A percentile compares a stretch with the other conserved stretches of the same genome.
Conservation (phyloP, 345 rosid species). For the Acer yangbiense region DNA sequence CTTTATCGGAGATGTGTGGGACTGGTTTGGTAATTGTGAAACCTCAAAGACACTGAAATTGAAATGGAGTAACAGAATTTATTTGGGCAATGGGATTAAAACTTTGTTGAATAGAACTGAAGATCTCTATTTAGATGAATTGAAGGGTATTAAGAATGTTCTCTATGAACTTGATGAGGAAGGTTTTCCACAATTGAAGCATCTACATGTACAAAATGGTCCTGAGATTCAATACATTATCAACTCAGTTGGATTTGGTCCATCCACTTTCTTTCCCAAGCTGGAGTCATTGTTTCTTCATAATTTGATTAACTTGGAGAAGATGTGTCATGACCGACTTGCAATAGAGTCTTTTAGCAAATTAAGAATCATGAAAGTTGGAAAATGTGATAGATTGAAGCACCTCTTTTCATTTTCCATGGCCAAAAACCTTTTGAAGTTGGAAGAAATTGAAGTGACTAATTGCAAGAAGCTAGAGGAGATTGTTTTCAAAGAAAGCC, state of each 20-base stretch:
- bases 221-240: conserved; percentile 7
- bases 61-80: not conserved
- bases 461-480: conserved; percentile 17
- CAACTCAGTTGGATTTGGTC: not conserved
- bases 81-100: not conserved
- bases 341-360: conserved; percentile 6
- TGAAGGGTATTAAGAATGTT: conserved; percentile 13
- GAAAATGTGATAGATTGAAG: conserved; percentile 19
- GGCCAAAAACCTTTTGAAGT: conserved; percentile 5
- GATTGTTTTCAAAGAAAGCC: conserved; percentile 7
- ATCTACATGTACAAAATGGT: conserved; percentile 16
- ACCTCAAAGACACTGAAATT: conserved; percentile 12
- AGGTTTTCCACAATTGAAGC: conserved; percentile 27
- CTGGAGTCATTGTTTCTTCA: conserved; percentile 10
- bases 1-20: not conserved
- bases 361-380: conserved; percentile 9
- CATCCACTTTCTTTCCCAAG: not conserved
- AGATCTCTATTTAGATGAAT: conserved; percentile 13
- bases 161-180: conserved; percentile 12
- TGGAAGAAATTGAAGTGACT: conserved; percentile 18
- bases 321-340: conserved; percentile 15
- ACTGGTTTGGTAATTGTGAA: not conserved
- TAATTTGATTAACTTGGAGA: conserved; percentile 20
- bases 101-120: conserved; percentile 19
- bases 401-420: conserved; percentile 21